Percentiles rank a stretch among this genome's conserved stretches.
Evolutionary conservation across 225 moss, liverwort and hornwort genomes (phyloP).

Genomic region (Takakia lepidozioides): DNA sequence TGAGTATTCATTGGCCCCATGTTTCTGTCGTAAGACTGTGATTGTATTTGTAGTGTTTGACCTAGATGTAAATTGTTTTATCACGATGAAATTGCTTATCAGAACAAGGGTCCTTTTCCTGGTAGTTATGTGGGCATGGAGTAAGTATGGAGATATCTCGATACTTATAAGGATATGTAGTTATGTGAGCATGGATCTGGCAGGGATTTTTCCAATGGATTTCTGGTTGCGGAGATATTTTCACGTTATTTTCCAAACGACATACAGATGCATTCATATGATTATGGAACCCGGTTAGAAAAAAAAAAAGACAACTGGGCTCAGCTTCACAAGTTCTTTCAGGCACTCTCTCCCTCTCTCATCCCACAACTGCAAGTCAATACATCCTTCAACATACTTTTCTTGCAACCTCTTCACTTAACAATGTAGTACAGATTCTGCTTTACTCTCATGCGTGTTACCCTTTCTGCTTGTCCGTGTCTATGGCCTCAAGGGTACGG

Average conservation of each 20-base stretch:
- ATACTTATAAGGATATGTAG: no score
- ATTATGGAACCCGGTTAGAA: constrained; percentile 64
- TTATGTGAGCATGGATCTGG: background rate
- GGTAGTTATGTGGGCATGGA: no score
- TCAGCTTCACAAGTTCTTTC: constrained; percentile 74
- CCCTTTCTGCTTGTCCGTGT: no score
- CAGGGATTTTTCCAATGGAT: constrained; percentile 94
- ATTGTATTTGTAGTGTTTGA: no score
- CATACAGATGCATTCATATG: constrained; percentile 91
- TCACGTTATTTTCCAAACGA: constrained; percentile 77
- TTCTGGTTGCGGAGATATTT: constrained; percentile 93
- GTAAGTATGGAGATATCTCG: no score
- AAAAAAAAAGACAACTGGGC: constrained; percentile 86
- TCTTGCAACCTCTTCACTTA: background rate
- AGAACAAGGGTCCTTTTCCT: no score
- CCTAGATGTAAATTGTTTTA: no score
- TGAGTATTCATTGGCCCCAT: no score
- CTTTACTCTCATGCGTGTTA: no score
- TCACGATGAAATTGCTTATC: no score
- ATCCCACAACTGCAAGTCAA: background rate
- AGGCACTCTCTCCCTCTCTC: constrained; percentile 16
- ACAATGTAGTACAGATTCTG: background rate
- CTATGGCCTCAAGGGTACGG: no score
- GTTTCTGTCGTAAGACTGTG: no score
- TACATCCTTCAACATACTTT: background rate